Evolutionary conservation across 805 yeast species (phyloP).

Genomic region (Diddensiella transvaalensis): DNA sequence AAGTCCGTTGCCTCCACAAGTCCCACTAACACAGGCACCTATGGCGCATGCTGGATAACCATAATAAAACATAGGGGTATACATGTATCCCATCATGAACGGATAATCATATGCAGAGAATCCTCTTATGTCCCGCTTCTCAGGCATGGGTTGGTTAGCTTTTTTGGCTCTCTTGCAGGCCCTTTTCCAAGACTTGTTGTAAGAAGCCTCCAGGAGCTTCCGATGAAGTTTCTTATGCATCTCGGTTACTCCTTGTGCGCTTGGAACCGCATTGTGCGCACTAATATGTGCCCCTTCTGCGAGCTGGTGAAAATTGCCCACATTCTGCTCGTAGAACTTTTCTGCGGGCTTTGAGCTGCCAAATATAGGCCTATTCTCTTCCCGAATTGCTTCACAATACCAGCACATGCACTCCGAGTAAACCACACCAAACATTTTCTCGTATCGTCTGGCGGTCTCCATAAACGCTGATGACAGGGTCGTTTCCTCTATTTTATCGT

Average conservation of each 20-base stretch:
- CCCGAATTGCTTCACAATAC: constrained; percentile 18
- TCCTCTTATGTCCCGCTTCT: neutral
- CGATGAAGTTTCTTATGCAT: neutral
- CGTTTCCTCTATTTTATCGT: constrained; percentile 15
- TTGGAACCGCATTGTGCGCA: constrained; percentile 15
- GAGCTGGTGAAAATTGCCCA: neutral
- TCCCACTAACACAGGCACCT: constrained; percentile 2
- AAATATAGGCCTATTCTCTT: constrained; percentile 7
- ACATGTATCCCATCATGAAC: constrained; percentile 2
- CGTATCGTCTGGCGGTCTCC: constrained; percentile 12
- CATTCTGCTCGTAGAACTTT: constrained; percentile 1
- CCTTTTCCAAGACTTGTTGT: constrained; percentile 1
- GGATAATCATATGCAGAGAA: neutral
- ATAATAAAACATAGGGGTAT: neutral
- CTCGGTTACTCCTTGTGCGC: neutral
- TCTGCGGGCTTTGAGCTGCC: neutral
- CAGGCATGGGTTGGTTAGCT: neutral
- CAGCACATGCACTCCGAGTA: constrained; percentile 20
- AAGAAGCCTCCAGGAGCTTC: neutral
- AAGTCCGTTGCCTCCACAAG: constrained; percentile 6
- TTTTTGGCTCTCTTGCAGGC: constrained; percentile 9
- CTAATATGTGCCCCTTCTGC: constrained; percentile 12
- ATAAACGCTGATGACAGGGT: constrained; percentile 10
- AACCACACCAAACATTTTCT: constrained; percentile 9
- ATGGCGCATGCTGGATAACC: neutral